Evolutionary conservation across 164 flowering plant genomes (phyloP).

Genomic region (Nymphaea colorata): DNA sequence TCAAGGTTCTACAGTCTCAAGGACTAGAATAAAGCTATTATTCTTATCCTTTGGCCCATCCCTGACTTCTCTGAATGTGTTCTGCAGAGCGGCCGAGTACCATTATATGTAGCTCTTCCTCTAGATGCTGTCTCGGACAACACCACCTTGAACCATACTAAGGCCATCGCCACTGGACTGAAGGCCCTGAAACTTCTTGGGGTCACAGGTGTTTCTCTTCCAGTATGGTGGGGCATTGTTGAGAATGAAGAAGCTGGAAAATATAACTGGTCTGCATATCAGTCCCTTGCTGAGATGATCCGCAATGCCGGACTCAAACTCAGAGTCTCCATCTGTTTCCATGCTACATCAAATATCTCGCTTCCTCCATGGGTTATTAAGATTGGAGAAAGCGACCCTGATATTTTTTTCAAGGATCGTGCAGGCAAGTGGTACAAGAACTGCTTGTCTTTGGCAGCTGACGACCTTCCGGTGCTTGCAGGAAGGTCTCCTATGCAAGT

Average conservation of each 20-base stretch:
- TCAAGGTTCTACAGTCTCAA: not conserved
- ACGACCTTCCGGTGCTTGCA: slow-evolving; percentile 59
- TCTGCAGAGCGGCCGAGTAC: slow-evolving; percentile 10
- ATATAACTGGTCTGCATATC: slow-evolving; percentile 75
- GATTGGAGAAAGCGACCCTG: slow-evolving; percentile 47
- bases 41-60: no score
- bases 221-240: slow-evolving; percentile 88
- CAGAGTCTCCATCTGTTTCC: slow-evolving; percentile 69
- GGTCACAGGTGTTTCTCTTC: slow-evolving; percentile 86
- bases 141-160: slow-evolving; percentile 43
- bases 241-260: slow-evolving; percentile 72
- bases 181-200: slow-evolving; percentile 87
- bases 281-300: slow-evolving; percentile 69
- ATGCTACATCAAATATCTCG: slow-evolving; percentile 36
- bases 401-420: slow-evolving; percentile 52
- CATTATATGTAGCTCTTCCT: slow-evolving; percentile 72
- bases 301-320: slow-evolving; percentile 68
- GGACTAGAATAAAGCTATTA: no score
- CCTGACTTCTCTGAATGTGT: no score
- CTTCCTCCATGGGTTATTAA: slow-evolving; percentile 75
- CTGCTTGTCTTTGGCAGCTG: slow-evolving; percentile 67
- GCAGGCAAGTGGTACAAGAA: slow-evolving; percentile 48
- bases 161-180: slow-evolving; percentile 68
- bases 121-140: slow-evolving; percentile 56
- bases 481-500: slow-evolving; percentile 76